Percentiles rank a stretch among this genome's conserved stretches.
These are phyloP conservation scores for Ascochyta rabiei DNA, from an alignment of 2,329 filamentous ascomycete genomes.

Conservation along the genomic window DNA sequence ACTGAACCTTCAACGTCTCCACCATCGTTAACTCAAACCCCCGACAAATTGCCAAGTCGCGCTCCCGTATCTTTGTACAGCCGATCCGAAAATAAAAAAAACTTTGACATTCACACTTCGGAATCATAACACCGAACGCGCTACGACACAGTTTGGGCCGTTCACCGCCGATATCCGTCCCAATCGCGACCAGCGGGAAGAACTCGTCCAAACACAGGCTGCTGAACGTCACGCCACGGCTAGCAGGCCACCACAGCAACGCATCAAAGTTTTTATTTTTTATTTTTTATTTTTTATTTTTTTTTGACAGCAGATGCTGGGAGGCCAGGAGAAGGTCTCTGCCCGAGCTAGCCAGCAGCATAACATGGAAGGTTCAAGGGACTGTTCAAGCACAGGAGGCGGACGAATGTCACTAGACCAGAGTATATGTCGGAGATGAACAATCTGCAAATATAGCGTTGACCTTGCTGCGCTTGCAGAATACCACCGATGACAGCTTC, in stretches of 20 bases:
- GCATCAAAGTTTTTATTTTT: background rate
- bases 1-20: background rate
- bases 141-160: background rate
- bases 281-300: no score
- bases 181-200: slow-evolving; percentile 1
- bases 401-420: no score
- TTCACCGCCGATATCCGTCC: background rate
- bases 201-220: background rate
- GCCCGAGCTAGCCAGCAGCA: slow-evolving; percentile 2
- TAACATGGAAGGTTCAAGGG: no score
- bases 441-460: background rate
- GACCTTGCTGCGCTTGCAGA: background rate
- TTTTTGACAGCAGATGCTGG: slow-evolving; percentile 11
- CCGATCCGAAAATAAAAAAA: background rate
- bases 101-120: background rate
- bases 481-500: background rate
- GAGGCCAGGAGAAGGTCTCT: background rate
- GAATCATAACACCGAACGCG: background rate
- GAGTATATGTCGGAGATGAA: background rate
- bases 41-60: background rate
- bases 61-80: background rate
- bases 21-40: background rate
- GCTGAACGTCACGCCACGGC: background rate
- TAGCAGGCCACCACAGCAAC: background rate
- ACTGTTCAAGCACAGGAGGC: no score